phyloP scores from a whole-genome alignment of 2,329 filamentous ascomycete species.

The Cercospora nicotianae region DNA sequence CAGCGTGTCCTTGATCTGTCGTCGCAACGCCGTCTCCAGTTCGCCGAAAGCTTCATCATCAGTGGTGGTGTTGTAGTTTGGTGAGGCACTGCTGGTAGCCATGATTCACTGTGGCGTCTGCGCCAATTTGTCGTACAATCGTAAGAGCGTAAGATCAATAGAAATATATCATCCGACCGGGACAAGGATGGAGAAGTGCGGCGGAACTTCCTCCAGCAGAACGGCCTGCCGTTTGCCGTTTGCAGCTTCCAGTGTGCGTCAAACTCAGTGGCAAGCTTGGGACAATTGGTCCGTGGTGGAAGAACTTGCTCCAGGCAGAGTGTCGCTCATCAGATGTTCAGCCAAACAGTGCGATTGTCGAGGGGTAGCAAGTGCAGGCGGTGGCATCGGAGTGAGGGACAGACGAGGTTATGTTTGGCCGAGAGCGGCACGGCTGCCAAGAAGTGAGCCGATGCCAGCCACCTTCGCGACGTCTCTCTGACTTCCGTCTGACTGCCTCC shows the following conservation, averaged over 20 bases:
- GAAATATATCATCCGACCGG: neutral
- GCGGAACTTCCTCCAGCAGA: neutral
- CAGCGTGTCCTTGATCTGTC: slow-evolving; percentile 13
- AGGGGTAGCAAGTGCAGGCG: neutral
- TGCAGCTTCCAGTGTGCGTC: neutral
- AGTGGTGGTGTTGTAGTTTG: slow-evolving; percentile 1
- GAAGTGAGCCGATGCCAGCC: neutral
- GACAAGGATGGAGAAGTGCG: neutral
- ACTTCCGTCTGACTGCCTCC: neutral
- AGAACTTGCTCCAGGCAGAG: neutral
- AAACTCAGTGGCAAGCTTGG: no score
- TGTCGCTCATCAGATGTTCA: neutral
- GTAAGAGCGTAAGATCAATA: neutral
- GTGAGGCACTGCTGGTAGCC: neutral
- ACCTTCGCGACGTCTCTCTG: neutral
- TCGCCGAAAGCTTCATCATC: slow-evolving; percentile 12
- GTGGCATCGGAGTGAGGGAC: neutral
- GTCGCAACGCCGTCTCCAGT: slow-evolving; percentile 8
- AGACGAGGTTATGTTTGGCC: neutral
- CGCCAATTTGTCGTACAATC: neutral
- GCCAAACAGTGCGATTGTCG: neutral
- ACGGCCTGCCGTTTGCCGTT: neutral
- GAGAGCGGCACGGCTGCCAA: neutral
- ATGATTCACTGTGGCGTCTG: neutral
- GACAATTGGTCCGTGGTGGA: neutral